Evolutionary conservation across 2,329 filamentous ascomycete genomes (phyloP).

Genomic region (Hymenoscyphus albidus): DNA sequence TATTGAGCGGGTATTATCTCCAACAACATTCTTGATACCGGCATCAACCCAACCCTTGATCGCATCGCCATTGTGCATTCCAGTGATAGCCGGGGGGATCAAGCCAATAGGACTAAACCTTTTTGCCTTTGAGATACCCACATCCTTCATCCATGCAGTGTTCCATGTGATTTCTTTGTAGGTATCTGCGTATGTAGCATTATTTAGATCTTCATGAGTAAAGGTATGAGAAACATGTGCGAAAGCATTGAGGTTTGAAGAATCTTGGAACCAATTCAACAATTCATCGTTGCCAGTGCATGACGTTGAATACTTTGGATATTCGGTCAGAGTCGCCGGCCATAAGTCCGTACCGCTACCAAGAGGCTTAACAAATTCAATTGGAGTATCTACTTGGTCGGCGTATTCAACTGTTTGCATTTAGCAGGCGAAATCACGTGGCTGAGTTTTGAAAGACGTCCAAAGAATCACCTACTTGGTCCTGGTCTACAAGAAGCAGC

Average conservation of each 20-base stretch:
- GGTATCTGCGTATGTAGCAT: slow-evolving; percentile 55
- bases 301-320: slow-evolving; percentile 4
- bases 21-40: slow-evolving; percentile 56
- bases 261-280: slow-evolving; percentile 47
- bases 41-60: slow-evolving; percentile 55
- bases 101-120: slow-evolving; percentile 51
- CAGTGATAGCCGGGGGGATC: slow-evolving; percentile 60
- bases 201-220: slow-evolving; percentile 54
- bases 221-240: slow-evolving; percentile 59
- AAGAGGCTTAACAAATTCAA: slow-evolving; percentile 43
- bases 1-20: slow-evolving; percentile 55
- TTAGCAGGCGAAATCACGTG: slow-evolving; percentile 3
- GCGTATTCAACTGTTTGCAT: slow-evolving; percentile 9
- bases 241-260: slow-evolving; percentile 48
- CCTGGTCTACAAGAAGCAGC: neutral
- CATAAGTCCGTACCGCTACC: slow-evolving; percentile 30
- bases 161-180: slow-evolving; percentile 57
- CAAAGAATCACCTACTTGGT: neutral
- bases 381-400: slow-evolving; percentile 37
- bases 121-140: slow-evolving; percentile 44
- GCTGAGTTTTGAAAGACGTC: neutral
- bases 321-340: slow-evolving; percentile 1
- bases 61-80: slow-evolving; percentile 59
- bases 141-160: slow-evolving; percentile 52
- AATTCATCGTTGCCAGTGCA: slow-evolving; percentile 31